Evolutionary conservation across 768 basidiomycete species (phyloP).

Genomic region (Podaxis sp.): DNA sequence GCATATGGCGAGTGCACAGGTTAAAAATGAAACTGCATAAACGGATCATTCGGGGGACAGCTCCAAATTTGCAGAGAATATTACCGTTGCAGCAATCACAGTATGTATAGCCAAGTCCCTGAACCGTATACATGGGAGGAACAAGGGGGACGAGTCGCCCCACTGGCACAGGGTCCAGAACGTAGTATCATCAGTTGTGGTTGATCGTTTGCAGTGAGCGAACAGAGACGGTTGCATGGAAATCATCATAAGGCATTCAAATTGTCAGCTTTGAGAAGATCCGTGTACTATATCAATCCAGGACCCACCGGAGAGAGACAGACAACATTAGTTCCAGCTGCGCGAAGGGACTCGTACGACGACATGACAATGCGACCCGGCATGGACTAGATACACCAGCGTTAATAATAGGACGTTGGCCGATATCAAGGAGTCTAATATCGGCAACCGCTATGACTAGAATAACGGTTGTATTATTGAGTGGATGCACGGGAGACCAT

Average conservation of each 20-base stretch:
- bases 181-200: not conserved
- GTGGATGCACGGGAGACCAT: too few relatives aligned
- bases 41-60: constrained; percentile 9
- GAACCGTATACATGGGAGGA: constrained; percentile 65
- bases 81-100: constrained; percentile 60
- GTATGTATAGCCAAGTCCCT: constrained; percentile 62
- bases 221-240: constrained; percentile 15
- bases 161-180: constrained; percentile 35
- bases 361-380: constrained; percentile 65
- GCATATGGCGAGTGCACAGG: not conserved
- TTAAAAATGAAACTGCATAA: constrained; percentile 8
- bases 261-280: constrained; percentile 9
- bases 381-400: constrained; percentile 42
- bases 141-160: constrained; percentile 63
- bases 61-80: constrained; percentile 19
- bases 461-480: too few relatives aligned
- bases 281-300: not conserved
- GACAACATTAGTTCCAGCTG: constrained; percentile 56
- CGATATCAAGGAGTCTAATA: not conserved
- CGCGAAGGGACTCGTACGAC: constrained; percentile 60
- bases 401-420: not conserved
- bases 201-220: not conserved
- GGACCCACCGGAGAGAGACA: constrained; percentile 60
- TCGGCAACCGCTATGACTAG: not conserved
- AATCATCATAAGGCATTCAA: constrained; percentile 9